Evolutionary conservation across 2,329 filamentous ascomycete species (phyloP), one percentile per base, ranked within the genome.

Genomic region (Diaporthe ampelina): DNA sequence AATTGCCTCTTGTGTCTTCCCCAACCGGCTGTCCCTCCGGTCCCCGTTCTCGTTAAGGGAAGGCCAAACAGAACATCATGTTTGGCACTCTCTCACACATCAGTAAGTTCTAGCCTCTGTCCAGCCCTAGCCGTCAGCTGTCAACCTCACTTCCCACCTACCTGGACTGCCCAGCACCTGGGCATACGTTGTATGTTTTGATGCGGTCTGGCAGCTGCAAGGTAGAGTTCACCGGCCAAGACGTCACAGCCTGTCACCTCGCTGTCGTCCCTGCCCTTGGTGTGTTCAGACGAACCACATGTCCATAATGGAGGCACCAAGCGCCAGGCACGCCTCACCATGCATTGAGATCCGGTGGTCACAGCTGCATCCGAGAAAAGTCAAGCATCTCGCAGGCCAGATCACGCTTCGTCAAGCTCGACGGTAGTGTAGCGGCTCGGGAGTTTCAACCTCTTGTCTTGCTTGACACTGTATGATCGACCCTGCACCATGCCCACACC

Each of bases 51-150:
- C 15, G n/a, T 52, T 54, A 29, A 29, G 26, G 56, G 56, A 52
- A 52, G 32, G 29, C 26, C 24, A 50, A 35, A 52, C 24, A 71
- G 57, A 75, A 70, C 78, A 79, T 74, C 78, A 87, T 87, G 85
- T 87, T 87, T 78, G 85, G 85, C 65, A 83, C 81, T 70, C 81
- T 87, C 75, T 76, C 83, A 69, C 80, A 81, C 74, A 80, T 84
- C 77, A 79, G 84, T 86, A 81, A 83, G 85, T 82, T 68, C 40
- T 54, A 52, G 43, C 69, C 73, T 72, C 45, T n/a, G 21, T 50
- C 35, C 56, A 45, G 54, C 10, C 67, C 57, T 65, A 21, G 32
- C 17, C 19, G 32, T 40, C 37, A 7, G 21, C n/a, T 40, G 29
- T 29, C 40, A 37, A 17, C 57, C 48, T 52, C n/a, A 5, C 10